These are phyloP conservation scores for Cercospora sp. DNA, from an alignment of 2,329 filamentous ascomycete genomes.

Conservation along the genomic window DNA sequence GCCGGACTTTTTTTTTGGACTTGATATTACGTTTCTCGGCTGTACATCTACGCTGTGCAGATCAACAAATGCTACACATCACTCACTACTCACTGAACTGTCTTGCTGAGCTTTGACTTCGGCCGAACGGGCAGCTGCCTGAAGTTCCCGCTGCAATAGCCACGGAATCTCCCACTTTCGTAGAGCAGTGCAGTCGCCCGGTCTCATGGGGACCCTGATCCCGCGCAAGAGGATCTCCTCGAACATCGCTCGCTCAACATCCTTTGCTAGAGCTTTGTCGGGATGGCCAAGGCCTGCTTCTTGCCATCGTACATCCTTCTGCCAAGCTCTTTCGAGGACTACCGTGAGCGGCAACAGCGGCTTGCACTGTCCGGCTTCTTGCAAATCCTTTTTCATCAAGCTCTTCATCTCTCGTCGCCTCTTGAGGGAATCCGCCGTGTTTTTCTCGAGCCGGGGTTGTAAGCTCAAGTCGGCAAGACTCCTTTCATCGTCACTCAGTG, in stretches of 20 bases:
- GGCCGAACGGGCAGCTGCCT: neutral
- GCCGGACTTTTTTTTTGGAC: neutral
- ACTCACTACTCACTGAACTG: neutral
- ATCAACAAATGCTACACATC: neutral
- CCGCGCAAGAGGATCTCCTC: conserved; percentile 29
- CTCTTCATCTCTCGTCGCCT: neutral
- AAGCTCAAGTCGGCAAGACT: neutral
- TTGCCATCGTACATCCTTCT: conserved; percentile 31
- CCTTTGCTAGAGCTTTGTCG: neutral
- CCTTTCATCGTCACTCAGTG: neutral
- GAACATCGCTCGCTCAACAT: conserved; percentile 18
- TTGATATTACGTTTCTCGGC: neutral
- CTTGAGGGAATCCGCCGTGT: neutral
- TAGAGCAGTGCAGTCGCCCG: conserved; percentile 21
- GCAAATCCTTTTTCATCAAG: neutral
- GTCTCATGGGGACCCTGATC: conserved; percentile 29
- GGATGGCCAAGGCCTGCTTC: conserved; percentile 16
- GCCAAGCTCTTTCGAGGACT: conserved; percentile 29
- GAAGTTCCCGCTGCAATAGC: neutral
- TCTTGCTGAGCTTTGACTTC: neutral
- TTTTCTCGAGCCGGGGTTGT: neutral
- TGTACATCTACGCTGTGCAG: neutral
- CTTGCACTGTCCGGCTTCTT: conserved; percentile 11
- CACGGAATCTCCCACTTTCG: conserved; percentile 11
- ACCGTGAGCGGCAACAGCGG: conserved; percentile 24